Percentiles rank a stretch among this genome's conserved stretches.
phyloP scores from a whole-genome alignment of 2,329 filamentous ascomycete genomes.

The Capronia epimyces region DNA sequence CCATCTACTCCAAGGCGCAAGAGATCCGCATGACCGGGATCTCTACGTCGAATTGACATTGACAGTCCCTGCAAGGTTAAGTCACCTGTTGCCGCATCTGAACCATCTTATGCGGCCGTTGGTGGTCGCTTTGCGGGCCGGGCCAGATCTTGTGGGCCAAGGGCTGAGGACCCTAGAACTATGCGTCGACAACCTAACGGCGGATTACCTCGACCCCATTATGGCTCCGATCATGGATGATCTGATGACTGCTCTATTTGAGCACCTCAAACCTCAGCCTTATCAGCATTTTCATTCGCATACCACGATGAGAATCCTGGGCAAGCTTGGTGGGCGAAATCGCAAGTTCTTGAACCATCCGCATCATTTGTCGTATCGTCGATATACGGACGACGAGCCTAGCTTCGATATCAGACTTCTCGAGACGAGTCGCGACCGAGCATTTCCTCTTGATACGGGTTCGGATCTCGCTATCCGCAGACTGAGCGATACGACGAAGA shows the following conservation, averaged over 20 bases:
- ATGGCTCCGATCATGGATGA: conserved; percentile 99
- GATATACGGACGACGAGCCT: conserved; percentile 78
- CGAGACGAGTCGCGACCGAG: conserved; percentile 79
- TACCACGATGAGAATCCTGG: conserved; percentile 93
- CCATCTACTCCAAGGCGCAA: conserved; percentile 81
- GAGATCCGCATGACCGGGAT: conserved; percentile 85
- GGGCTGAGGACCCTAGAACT: conserved; percentile 88
- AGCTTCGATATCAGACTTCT: conserved; percentile 86
- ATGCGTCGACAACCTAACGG: conserved; percentile 95
- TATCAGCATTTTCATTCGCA: conserved; percentile 98
- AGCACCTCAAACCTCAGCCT: conserved; percentile 86
- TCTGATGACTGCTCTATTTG: conserved; percentile 94
- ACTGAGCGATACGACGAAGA: conserved; percentile 71
- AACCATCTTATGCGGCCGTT: conserved; percentile 96
- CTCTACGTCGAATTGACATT: conserved; percentile 95
- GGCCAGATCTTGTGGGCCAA: conserved; percentile 89
- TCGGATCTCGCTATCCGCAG: conserved; percentile 85
- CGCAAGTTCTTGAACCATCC: conserved; percentile 91
- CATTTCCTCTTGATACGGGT: conserved; percentile 80
- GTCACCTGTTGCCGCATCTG: conserved; percentile 88
- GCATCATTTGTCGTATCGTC: conserved; percentile 73
- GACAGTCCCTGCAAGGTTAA: conserved; percentile 88
- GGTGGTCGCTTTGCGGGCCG: conserved; percentile 87
- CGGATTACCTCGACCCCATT: conserved; percentile 95
- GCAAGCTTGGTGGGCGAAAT: conserved; percentile 92